Evolutionary conservation across 176 grass and related monocot species (phyloP).

Genomic region (Hsuehochloa calcarea): DNA sequence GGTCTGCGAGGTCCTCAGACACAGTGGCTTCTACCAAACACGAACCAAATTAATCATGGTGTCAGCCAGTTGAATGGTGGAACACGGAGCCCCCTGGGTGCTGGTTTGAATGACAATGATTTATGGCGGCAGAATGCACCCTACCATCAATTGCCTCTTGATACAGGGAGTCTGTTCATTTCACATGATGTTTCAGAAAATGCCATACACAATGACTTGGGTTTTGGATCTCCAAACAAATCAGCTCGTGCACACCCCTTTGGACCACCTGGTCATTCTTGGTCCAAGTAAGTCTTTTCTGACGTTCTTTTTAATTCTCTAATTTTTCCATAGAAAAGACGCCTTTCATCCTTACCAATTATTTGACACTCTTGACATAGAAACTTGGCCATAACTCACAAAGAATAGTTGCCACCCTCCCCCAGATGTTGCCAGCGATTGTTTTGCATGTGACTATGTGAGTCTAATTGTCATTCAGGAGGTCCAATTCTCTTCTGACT

Average conservation of each 20-base stretch:
- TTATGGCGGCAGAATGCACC: conserved; percentile 47
- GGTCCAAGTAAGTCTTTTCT: conserved; percentile 71
- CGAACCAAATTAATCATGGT: conserved; percentile 45
- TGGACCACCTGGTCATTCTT: conserved; percentile 52
- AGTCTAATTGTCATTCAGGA: background rate
- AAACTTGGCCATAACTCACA: background rate
- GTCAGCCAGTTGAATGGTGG: conserved; percentile 50
- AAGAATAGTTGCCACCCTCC: background rate
- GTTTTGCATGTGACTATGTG: conserved; percentile 9
- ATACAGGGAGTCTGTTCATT: conserved; percentile 65
- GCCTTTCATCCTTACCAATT: background rate
- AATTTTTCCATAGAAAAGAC: background rate
- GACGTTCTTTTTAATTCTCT: background rate
- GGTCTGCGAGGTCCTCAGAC: conserved; percentile 59
- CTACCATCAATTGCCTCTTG: conserved; percentile 53
- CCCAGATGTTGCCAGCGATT: background rate
- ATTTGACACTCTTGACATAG: background rate
- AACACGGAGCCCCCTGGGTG: conserved; percentile 32
- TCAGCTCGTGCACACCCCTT: conserved; percentile 38
- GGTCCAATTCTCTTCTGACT: background rate
- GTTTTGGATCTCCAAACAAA: conserved; percentile 45
- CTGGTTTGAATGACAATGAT: conserved; percentile 48
- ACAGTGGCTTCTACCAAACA: conserved; percentile 52
- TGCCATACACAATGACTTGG: conserved; percentile 32
- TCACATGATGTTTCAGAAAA: conserved; percentile 56